These are phyloP conservation scores for Penicillium herquei DNA, from an alignment of 495 filamentous ascomycete genomes.

Conservation along the genomic window DNA sequence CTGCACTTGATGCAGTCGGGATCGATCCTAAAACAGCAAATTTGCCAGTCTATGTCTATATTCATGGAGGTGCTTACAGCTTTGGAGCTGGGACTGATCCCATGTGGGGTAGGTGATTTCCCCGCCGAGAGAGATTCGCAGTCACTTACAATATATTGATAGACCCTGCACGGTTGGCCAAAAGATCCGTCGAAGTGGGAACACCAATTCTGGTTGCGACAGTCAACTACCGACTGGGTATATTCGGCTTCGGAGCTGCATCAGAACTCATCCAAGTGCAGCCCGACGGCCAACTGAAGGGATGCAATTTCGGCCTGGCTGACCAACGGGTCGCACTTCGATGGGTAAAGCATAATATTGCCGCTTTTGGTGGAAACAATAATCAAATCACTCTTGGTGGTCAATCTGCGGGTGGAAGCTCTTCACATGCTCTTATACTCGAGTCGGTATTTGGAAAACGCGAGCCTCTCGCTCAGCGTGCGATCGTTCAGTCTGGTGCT, in stretches of 20 bases:
- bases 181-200: neutral
- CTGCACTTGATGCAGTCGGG: neutral
- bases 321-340: slow-evolving; percentile 1
- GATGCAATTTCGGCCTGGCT: slow-evolving; percentile 1
- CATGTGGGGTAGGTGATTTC: neutral
- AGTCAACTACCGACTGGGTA: slow-evolving; percentile 3
- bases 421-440: neutral
- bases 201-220: neutral
- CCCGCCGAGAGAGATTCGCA: neutral
- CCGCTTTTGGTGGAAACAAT: neutral
- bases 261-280: neutral
- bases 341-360: slow-evolving; percentile 2
- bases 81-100: slow-evolving; percentile 2
- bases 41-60: neutral
- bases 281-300: neutral
- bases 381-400: slow-evolving; percentile 1
- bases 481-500: neutral
- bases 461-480: neutral
- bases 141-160: neutral
- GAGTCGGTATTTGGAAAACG: neutral
- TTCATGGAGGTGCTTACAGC: slow-evolving; percentile 1
- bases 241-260: slow-evolving; percentile 1
- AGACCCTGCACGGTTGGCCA: neutral
- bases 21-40: neutral
- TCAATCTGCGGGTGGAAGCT: slow-evolving; percentile 2